Evolutionary conservation across 192 early-diverging fungal species (phyloP).

Genomic region (Coemansia sp.): DNA sequence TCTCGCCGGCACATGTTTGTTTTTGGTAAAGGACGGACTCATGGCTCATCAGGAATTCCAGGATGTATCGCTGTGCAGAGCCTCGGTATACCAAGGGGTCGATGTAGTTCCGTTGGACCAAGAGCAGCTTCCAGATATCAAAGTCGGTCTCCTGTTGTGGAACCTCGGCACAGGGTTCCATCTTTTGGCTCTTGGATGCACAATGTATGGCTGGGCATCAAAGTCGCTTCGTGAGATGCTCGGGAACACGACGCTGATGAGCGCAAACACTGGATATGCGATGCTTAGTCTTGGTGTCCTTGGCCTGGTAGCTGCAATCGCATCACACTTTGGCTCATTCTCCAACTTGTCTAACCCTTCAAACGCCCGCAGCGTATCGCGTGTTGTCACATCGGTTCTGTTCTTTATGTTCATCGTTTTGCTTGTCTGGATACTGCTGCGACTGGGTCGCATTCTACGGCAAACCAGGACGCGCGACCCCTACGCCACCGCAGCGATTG

Average conservation of each 20-base stretch:
- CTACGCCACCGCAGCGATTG: conserved; percentile 23
- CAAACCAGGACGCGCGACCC: conserved; percentile 21
- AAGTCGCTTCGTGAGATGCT: conserved; percentile 24
- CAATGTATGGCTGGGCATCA: conserved; percentile 29
- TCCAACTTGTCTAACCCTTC: conserved; percentile 6
- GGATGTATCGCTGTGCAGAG: conserved; percentile 36
- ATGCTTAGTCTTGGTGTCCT: conserved; percentile 24
- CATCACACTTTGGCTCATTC: conserved; percentile 31
- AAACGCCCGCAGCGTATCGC: conserved; percentile 35
- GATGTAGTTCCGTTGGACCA: conserved; percentile 29
- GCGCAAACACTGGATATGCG: conserved; percentile 4
- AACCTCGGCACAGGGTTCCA: conserved; percentile 33
- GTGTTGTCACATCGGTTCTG: conserved; percentile 19
- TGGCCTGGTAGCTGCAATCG: conserved; percentile 13
- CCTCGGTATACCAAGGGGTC: conserved; percentile 27
- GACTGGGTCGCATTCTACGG: conserved; percentile 15
- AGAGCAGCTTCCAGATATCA: conserved; percentile 26
- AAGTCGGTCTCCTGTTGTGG: conserved; percentile 40
- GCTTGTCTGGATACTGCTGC: conserved; percentile 19
- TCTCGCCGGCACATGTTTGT: conserved; percentile 24
- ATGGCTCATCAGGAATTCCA: conserved; percentile 47
- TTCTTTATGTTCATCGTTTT: conserved; percentile 14
- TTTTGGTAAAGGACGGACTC: conserved; percentile 39
- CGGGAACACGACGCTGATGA: conserved; percentile 21
- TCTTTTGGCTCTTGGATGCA: conserved; percentile 31